These are phyloP conservation scores for Leccinum broughii DNA, from an alignment of 768 basidiomycete genomes.

Conservation along the genomic window DNA sequence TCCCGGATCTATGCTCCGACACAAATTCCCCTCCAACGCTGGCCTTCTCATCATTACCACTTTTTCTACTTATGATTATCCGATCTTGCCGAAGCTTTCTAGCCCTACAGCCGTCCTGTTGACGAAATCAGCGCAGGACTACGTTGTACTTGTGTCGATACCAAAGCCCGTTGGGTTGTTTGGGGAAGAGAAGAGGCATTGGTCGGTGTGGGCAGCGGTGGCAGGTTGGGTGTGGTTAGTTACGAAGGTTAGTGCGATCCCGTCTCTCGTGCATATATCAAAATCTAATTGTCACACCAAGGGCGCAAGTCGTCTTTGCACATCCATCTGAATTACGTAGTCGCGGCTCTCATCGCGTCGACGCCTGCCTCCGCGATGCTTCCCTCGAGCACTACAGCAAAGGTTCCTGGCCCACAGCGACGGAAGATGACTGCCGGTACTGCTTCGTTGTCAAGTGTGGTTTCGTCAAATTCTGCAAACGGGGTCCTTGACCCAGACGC, in stretches of 20 bases:
- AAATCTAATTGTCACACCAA: background rate
- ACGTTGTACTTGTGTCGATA: constrained; percentile 81
- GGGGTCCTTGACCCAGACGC: constrained; percentile 52
- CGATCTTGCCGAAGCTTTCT: constrained; percentile 69
- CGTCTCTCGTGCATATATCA: background rate
- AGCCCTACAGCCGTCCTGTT: constrained; percentile 63
- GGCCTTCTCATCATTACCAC: constrained; percentile 89
- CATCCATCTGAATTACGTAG: constrained; percentile 76
- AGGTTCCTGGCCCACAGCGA: constrained; percentile 32
- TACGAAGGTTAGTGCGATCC: constrained; percentile 72
- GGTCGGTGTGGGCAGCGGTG: constrained; percentile 80
- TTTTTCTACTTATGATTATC: constrained; percentile 65
- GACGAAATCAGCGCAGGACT: constrained; percentile 86
- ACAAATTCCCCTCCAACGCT: constrained; percentile 38
- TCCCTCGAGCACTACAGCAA: constrained; percentile 58
- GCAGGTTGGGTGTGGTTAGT: constrained; percentile 81
- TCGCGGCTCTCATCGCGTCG: constrained; percentile 87
- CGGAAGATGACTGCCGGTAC: constrained; percentile 23
- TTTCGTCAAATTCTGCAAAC: constrained; percentile 41
- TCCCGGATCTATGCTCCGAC: constrained; percentile 8
- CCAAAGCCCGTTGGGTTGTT: constrained; percentile 63
- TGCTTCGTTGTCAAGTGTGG: background rate
- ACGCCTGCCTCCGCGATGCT: constrained; percentile 54
- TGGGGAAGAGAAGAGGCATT: constrained; percentile 92
- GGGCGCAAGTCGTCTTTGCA: constrained; percentile 69